A percentile compares a stretch with the other conserved stretches of the same genome.
Evolutionary conservation across 192 early-diverging fungal species (phyloP).

Genomic region (Coemansia sp.): DNA sequence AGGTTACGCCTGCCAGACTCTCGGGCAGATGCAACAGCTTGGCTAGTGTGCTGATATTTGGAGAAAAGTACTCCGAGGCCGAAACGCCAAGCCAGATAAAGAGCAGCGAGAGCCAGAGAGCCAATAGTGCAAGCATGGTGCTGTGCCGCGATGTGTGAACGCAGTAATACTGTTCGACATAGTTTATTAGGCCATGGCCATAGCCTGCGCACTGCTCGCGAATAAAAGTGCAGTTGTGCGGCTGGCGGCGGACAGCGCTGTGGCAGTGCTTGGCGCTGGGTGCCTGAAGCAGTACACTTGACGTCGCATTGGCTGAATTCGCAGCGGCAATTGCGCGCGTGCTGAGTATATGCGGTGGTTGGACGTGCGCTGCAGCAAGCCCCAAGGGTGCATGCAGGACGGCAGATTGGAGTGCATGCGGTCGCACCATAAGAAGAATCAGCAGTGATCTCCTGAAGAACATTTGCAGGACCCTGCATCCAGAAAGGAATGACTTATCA

Average conservation of each 20-base stretch:
- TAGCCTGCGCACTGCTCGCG: conserved; percentile 63
- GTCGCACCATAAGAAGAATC: conserved; percentile 14
- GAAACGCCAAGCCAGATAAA: conserved; percentile 77
- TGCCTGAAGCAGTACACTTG: background rate
- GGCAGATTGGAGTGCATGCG: conserved; percentile 1
- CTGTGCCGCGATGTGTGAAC: conserved; percentile 11
- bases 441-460: background rate
- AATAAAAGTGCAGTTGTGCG: conserved; percentile 62
- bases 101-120: conserved; percentile 70
- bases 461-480: conserved; percentile 6
- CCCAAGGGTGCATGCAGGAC: background rate
- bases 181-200: conserved; percentile 58
- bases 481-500: background rate
- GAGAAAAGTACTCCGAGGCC: conserved; percentile 83
- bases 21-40: conserved; percentile 75
- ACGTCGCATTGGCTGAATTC: background rate
- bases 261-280: conserved; percentile 19
- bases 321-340: background rate
- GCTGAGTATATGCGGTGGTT: background rate
- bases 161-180: conserved; percentile 57
- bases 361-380: background rate
- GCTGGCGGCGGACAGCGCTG: conserved; percentile 52
- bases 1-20: conserved; percentile 75
- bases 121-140: conserved; percentile 45
- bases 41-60: conserved; percentile 82